Evolutionary conservation across 2,329 filamentous ascomycete genomes (phyloP).

Genomic region (Claviceps sp.): DNA sequence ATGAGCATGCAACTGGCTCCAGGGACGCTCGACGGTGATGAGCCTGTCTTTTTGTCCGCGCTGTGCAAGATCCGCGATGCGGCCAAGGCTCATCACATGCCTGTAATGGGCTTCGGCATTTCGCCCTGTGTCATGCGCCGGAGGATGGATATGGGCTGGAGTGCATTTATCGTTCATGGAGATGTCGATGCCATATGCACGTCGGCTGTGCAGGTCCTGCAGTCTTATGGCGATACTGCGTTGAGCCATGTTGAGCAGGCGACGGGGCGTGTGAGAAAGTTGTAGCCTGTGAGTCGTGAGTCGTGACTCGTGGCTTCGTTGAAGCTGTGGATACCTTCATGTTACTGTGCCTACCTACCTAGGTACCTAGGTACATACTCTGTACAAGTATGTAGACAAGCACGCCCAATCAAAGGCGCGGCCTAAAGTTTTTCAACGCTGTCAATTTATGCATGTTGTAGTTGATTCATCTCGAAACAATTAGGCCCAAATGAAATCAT

Average conservation of each 20-base stretch:
- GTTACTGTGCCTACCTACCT: too few relatives aligned
- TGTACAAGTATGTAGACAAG: too few relatives aligned
- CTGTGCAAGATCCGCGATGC: constrained; percentile 1
- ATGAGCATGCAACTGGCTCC: constrained; percentile 1
- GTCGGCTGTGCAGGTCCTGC: background rate
- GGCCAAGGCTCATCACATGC: background rate
- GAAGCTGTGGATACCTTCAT: too few relatives aligned
- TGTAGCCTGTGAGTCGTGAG: too few relatives aligned
- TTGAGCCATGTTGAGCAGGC: background rate
- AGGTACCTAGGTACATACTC: too few relatives aligned
- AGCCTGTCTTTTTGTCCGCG: constrained; percentile 1
- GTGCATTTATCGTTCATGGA: constrained; percentile 2
- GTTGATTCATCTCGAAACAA: too few relatives aligned
- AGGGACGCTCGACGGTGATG: constrained; percentile 2
- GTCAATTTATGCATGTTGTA: too few relatives aligned
- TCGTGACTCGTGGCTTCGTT: too few relatives aligned
- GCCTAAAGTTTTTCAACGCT: too few relatives aligned
- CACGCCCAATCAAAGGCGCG: too few relatives aligned
- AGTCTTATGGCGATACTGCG: background rate
- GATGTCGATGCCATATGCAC: constrained; percentile 4
- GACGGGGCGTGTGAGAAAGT: too few relatives aligned
- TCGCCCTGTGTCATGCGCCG: background rate
- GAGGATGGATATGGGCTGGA: constrained; percentile 3
- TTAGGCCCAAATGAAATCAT: too few relatives aligned
- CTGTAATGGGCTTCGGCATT: constrained; percentile 4